Evolutionary conservation across 306 rosid genomes (phyloP), one percentile per base, ranked within the genome.

Genomic region (Morella rubra): DNA sequence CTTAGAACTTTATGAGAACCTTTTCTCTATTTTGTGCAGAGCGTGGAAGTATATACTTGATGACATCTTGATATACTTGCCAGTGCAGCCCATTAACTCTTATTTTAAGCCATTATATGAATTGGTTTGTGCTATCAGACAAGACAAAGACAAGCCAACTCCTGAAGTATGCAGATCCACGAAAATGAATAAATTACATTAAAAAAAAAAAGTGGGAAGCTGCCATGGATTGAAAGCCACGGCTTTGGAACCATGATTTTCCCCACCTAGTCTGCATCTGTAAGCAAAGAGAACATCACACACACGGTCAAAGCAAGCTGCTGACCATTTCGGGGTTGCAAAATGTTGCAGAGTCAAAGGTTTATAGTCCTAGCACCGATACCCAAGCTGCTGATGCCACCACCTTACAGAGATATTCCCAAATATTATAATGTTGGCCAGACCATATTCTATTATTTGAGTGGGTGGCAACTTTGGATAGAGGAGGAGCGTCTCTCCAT

Each of bases 311-410:
- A 88, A 85, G 78, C 75, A 16, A 75, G 61, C 64, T 78, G 84
- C 47, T 89, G 90, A 86, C 92, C 90, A 83, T 85, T 91, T 89
- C 83, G 92, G 94, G 85, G 9, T 84, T 83, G 88, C 83, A 61
- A 84, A 49, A 52, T 45, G 80, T 81, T 82, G 81, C 88, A 76
- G 79, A 83, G 86, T 87, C 94, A 89, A 91, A 85, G 85, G 87
- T 79, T 5, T 81, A 77, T 45, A 18, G 64, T 84, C 76, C 75
- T 79, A 41, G 81, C 91, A 78, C 85, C 82, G 74, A 73, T 81
- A 83, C 87, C 93, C 78, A 87, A 82, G 87, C 49, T 46, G 76
- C 3, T 32, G 37, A 32, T 32, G 37, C 37, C 37, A 32, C 37
- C 0, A 32, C 37, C 37, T 32, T 32, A 32, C 37, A 32, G 37